Percentiles rank a stretch among this genome's conserved stretches.
Conservation (phyloP, 495 filamentous ascomycete species). For the Margaritispora aquatica region DNA sequence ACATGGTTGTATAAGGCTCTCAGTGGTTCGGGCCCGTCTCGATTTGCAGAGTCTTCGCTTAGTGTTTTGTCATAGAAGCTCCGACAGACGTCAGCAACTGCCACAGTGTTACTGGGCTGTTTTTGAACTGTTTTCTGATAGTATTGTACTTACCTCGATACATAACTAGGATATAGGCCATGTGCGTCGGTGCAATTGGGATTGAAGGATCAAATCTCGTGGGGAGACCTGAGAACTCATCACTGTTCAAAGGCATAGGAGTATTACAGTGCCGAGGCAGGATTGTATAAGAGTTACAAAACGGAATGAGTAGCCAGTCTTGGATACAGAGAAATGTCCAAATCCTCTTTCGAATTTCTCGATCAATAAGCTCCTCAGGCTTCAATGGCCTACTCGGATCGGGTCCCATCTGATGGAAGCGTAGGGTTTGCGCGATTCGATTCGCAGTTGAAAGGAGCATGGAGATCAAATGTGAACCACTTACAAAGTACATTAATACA, state of each 20-base stretch:
- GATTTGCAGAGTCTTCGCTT: not conserved
- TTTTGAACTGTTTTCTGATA: not conserved
- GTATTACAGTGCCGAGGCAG: not conserved
- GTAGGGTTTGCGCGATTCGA: not conserved
- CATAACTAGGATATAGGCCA: not conserved
- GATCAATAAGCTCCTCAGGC: not conserved
- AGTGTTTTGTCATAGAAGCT: not conserved
- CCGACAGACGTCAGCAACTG: not conserved
- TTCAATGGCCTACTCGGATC: not conserved
- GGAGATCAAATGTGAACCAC: not conserved
- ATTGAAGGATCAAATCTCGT: not conserved
- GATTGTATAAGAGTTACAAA: not conserved
- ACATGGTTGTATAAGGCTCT: not conserved
- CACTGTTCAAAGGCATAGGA: not conserved
- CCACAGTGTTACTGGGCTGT: not conserved
- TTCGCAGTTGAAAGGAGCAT: not conserved
- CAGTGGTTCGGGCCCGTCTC: not conserved
- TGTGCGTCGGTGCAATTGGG: not conserved
- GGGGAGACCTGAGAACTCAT: too few species aligned
- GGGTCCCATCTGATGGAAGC: not conserved
- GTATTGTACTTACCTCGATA: not conserved
- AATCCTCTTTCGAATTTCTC: not conserved
- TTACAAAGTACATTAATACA: too few species aligned
- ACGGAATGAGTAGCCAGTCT: not conserved
- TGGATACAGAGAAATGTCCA: not conserved